Conservation (phyloP, 192 early-diverging fungal species). For the Spizellomyces sp. region DNA sequence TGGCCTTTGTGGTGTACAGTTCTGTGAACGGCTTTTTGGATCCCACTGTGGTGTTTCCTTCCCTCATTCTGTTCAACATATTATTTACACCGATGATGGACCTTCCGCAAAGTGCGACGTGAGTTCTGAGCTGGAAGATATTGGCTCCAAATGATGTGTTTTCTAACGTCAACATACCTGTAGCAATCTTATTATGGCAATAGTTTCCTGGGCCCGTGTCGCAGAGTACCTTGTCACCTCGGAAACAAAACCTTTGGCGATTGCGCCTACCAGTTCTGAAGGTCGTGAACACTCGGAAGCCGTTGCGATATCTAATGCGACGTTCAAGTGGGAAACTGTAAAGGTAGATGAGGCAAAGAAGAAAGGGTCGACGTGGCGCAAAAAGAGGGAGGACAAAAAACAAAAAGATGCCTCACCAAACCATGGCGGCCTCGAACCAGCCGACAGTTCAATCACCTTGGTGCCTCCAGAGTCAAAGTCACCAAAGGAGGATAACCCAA, state of each 20-base stretch:
- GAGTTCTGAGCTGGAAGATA: no score
- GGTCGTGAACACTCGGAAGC: conserved; percentile 31
- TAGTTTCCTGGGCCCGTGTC: neutral
- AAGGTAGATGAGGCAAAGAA: neutral
- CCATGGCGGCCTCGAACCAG: neutral
- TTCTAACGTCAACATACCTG: no score
- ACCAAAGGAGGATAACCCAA: neutral
- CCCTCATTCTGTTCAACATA: conserved; percentile 34
- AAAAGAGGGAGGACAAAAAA: conserved; percentile 10
- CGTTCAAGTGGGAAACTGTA: conserved; percentile 56
- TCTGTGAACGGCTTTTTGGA: conserved; percentile 3
- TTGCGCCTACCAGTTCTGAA: neutral
- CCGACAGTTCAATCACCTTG: neutral
- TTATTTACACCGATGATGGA: conserved; percentile 37
- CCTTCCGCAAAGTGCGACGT: conserved; percentile 18
- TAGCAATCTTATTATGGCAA: neutral
- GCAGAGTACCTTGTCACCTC: neutral
- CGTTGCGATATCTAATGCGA: conserved; percentile 51
- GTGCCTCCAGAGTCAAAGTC: neutral
- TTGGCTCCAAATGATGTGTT: no score
- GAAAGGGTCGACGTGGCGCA: neutral
- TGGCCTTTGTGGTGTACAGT: conserved; percentile 26
- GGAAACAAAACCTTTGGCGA: neutral
- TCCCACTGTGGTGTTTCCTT: conserved; percentile 37
- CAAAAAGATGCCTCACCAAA: neutral